These are phyloP conservation scores for Pseudocohnilembus persalinus DNA, from an alignment of 169 alveolate genomes.

Conservation along the genomic window DNA sequence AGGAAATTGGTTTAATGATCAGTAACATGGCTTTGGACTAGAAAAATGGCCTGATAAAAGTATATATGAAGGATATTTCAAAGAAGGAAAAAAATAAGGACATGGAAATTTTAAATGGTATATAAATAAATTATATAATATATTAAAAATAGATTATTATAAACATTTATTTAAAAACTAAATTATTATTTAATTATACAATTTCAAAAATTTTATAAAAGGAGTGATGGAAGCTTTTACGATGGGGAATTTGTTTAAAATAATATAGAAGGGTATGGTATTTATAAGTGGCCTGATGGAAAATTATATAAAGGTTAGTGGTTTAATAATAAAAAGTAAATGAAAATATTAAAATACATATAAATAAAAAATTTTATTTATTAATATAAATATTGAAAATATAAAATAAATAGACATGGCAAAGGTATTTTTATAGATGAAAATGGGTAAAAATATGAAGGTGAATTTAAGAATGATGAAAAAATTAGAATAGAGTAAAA, in stretches of 20 bases:
- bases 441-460: neutral
- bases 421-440: neutral
- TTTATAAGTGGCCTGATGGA: neutral
- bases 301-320: neutral
- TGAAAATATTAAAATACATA: too few relatives aligned
- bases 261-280: neutral
- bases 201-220: neutral
- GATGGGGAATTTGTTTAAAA: neutral
- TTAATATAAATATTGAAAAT: too few relatives aligned
- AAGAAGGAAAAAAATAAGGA: conserved; percentile 30
- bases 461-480: neutral
- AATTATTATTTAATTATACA: too few relatives aligned
- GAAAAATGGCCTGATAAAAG: conserved; percentile 39
- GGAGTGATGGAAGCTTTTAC: conserved; percentile 35
- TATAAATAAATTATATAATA: too few relatives aligned
- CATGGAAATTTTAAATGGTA: conserved; percentile 30
- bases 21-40: conserved; percentile 32
- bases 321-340: neutral
- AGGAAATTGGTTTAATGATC: conserved; percentile 38
- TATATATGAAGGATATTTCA: conserved; percentile 18
- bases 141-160: too few relatives aligned
- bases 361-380: too few relatives aligned
- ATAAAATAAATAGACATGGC: too few relatives aligned
- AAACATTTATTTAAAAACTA: too few relatives aligned
- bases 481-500: conserved; percentile 49